phyloP scores from a whole-genome alignment of 2,329 filamentous ascomycete species.

The Fusarium floridanum region DNA sequence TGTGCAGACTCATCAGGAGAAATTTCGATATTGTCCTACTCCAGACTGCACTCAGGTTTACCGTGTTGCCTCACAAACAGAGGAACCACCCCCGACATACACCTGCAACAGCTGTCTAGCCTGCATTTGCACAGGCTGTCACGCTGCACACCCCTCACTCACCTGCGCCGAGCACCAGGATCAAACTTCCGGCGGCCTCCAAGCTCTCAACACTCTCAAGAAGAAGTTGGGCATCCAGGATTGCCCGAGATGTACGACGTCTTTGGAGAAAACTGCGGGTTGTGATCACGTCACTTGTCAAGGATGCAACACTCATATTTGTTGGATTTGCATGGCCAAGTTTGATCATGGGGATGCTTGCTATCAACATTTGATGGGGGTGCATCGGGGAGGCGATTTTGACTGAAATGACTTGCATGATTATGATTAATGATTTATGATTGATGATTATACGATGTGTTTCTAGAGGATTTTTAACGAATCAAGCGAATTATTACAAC shows the following conservation, averaged over 20 bases:
- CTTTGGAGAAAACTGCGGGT: not conserved
- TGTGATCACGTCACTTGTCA: not conserved
- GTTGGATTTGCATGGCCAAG: not conserved
- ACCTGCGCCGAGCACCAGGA: not conserved
- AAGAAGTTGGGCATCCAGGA: not conserved
- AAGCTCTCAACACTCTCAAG: not conserved
- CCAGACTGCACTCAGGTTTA: not conserved
- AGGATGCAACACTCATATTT: not conserved
- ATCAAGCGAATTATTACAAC: not conserved
- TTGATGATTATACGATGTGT: not conserved
- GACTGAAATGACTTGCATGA: not conserved
- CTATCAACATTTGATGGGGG: not conserved
- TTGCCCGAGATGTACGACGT: not conserved
- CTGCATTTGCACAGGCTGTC: not conserved
- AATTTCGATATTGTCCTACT: conserved; percentile 1
- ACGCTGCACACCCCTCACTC: not conserved
- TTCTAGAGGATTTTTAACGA: not conserved
- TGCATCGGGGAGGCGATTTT: not conserved
- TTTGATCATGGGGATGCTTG: not conserved
- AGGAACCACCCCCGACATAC: not conserved
- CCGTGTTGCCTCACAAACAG: not conserved
- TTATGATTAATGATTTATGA: not conserved
- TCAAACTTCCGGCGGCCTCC: not conserved
- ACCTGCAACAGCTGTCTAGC: not conserved
- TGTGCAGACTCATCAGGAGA: not conserved